Evolutionary conservation across 805 yeast species (phyloP), one percentile per base, ranked within the genome.

Genomic region (Candida parachauliodes): DNA sequence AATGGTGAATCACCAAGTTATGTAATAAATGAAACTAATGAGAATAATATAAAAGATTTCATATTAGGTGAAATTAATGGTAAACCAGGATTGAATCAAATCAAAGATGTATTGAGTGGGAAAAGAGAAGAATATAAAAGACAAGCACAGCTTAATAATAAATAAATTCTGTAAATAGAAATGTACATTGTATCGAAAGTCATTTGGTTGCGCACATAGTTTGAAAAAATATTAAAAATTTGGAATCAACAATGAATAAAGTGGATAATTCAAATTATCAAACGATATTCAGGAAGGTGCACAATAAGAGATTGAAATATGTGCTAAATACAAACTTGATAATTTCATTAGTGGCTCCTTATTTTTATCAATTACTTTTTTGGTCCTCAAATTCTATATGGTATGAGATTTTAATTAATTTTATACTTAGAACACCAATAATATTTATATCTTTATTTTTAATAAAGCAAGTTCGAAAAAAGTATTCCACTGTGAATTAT

Each of bases 11-110:
- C 54, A 14, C 53, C 54, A 45, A 51, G 60, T 20, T 55, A 49
- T 39, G 53, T 65, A 34, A 52, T 51, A 26, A 46, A 52, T 22
- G 52, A 57, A 31, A 46, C 42, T 22, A 63, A 56, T 42, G 71
- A 67, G 46, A 52, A 49, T 14, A 35, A 59, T 39, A 57, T 68
- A 32, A 51, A 55, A 28, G 71, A 68, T 43, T 56, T 55, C 17
- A 62, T 60, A 2, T 53, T 55, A 33, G 72, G 73, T 24, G 66
- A 67, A 44, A 53, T 65, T 40, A 49, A 60, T 29, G 68, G 70
- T 24, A 61, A 65, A 43, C 72, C 73, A 1, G 74, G 73, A 11
- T 57, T 68, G 33, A 56, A 59, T 12, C 48, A 54, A 19, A 59
- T 68, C 24, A 60, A 59, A 46, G 68, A 61, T 34, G 54, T 62